Evolutionary conservation across 257 asterid species (phyloP), one percentile per base, ranked within the genome.

Genomic region (Prunella vulgaris): DNA sequence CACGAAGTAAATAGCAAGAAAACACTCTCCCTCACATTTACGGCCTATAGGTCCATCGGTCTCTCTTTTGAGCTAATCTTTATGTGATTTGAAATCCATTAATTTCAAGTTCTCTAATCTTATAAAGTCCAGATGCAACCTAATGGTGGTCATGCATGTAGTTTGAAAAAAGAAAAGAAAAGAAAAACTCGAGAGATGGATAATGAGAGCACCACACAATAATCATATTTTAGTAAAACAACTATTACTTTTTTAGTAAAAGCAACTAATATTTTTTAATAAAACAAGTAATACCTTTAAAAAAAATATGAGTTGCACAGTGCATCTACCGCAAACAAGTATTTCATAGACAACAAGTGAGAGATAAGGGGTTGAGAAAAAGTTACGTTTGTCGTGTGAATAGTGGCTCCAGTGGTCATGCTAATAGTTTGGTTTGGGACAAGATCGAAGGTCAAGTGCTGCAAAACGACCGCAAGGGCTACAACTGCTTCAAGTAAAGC

Each of bases 391-490:
- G 96, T 83, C 2, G 98, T 93, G 82, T 93, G 98, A 74, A 93
- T 93, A 15, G 98, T 93, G 78, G 99, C 99, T 64, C 97, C 97
- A 22, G 97, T 93, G 46, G 99, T 93, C 97, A 90, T 93, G 79
- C 91, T 74, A 57, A 93, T 93, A 22, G 77, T 87, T 81, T 93
- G 99, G 81, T 87, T 88, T 0, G 97, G 97, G 69, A 90, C 63
- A 78, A 93, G 74, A 54, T 93, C 96, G 7, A 93, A 90, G 53
- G 56, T 77, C 10, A 84, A 48, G 75, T 82, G 85, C 85, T 90
- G 96, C 74, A 93, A 65, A 70, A 93, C 42, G 7, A 90, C 77
- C 4, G 96, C 94, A 60, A 93, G 96, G 1, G 95, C 49, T 44
- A 90, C 87, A 60, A 85, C 87, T 1, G 99, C 99, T 84, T 90